Conservation (phyloP, 805 yeast genomes). For the Lachancea sp. region DNA sequence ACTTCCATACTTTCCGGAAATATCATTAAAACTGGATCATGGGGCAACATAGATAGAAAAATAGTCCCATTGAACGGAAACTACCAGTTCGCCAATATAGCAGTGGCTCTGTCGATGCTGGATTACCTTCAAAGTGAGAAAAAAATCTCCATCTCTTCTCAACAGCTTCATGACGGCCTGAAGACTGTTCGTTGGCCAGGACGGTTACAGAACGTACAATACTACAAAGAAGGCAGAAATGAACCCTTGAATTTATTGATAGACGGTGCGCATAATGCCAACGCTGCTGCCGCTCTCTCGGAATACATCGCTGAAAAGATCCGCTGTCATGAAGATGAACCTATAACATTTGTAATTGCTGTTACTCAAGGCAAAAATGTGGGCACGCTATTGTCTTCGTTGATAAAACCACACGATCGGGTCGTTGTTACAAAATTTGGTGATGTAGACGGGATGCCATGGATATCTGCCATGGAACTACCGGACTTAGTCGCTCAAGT, state of each 20-base stretch:
- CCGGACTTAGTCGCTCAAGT: constrained; percentile 21
- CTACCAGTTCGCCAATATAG: constrained; percentile 65
- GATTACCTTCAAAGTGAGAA: constrained; percentile 31
- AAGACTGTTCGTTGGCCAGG: constrained; percentile 74
- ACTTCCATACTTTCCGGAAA: constrained; percentile 10
- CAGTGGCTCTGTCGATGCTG: constrained; percentile 57
- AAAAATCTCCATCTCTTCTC: constrained; percentile 28
- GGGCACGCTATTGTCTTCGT: constrained; percentile 42
- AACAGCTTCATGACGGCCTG: constrained; percentile 46
- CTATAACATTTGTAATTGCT: constrained; percentile 57
- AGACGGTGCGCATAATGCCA: constrained; percentile 92
- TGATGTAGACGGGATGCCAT: constrained; percentile 85
- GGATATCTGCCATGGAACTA: constrained; percentile 55
- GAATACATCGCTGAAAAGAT: constrained; percentile 39
- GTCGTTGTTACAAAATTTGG: constrained; percentile 61
- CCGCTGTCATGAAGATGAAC: constrained; percentile 12
- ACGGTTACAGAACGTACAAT: constrained; percentile 52
- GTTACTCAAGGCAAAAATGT: constrained; percentile 69
- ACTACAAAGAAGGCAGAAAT: constrained; percentile 24
- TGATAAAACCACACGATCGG: constrained; percentile 46
- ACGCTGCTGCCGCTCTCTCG: constrained; percentile 71
- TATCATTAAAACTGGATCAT: constrained; percentile 22
- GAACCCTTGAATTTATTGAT: constrained; percentile 37
- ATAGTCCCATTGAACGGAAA: constrained; percentile 58
- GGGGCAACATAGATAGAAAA: constrained; percentile 30